phyloP scores from a whole-genome alignment of 768 basidiomycete species.

The Lentinula sp. region DNA sequence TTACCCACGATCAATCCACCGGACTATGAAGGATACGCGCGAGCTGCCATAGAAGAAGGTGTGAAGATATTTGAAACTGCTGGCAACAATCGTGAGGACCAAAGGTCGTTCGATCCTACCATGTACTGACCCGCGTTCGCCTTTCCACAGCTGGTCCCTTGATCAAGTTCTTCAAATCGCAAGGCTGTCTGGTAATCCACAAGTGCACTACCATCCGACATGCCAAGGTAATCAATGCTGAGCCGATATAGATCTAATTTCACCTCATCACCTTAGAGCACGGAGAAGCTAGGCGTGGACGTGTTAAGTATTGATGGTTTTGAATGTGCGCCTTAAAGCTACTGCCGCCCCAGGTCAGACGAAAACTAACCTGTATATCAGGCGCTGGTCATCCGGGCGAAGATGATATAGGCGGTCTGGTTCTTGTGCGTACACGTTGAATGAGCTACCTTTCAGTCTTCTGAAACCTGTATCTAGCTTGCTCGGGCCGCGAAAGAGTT shows the following conservation, averaged over 20 bases:
- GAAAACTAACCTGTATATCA: constrained; percentile 17
- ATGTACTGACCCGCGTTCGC: not conserved
- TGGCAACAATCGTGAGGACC: constrained; percentile 74
- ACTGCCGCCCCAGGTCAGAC: too few relatives aligned
- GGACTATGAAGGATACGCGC: constrained; percentile 76
- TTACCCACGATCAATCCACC: constrained; percentile 87
- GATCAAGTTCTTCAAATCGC: constrained; percentile 77
- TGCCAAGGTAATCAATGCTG: constrained; percentile 50
- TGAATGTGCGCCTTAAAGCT: constrained; percentile 52
- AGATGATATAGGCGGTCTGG: constrained; percentile 84
- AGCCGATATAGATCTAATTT: not conserved
- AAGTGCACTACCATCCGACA: constrained; percentile 87
- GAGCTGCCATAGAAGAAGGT: constrained; percentile 81
- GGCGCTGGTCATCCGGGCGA: constrained; percentile 95
- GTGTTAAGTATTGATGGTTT: constrained; percentile 86
- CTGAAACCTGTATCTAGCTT: constrained; percentile 39
- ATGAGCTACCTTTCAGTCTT: not conserved
- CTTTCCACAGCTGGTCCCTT: constrained; percentile 56
- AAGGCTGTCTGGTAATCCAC: constrained; percentile 77
- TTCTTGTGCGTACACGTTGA: constrained; percentile 47
- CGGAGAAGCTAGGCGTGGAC: constrained; percentile 79
- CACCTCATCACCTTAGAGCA: constrained; percentile 26
- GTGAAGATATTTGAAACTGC: constrained; percentile 91
- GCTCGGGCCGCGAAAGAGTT: constrained; percentile 84
- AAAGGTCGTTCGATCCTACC: not conserved